Conservation (phyloP, 768 basidiomycete species). For the Pholiota molesta region DNA sequence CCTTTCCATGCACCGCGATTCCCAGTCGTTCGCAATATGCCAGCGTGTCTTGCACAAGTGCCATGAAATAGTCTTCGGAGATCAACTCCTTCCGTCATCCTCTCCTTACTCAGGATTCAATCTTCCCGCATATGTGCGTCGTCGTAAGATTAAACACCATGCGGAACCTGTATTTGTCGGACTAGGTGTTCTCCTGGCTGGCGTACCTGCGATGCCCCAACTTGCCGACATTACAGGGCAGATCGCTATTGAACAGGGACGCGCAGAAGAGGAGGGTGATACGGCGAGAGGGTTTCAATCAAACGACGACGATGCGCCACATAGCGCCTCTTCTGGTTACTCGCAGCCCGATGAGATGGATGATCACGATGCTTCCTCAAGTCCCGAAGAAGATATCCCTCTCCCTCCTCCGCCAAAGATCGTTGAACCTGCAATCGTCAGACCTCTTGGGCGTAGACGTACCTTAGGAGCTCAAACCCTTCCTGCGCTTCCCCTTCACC, state of each 20-base stretch:
- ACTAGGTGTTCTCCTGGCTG: constrained; percentile 79
- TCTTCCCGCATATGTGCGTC: constrained; percentile 50
- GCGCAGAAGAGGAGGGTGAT: constrained; percentile 63
- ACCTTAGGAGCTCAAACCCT: constrained; percentile 76
- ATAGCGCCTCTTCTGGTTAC: constrained; percentile 20
- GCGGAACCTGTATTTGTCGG: constrained; percentile 81
- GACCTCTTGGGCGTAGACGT: constrained; percentile 37
- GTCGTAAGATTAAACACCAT: constrained; percentile 73
- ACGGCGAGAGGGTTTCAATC: constrained; percentile 52
- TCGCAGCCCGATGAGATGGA: constrained; percentile 45
- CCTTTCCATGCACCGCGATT: constrained; percentile 62
- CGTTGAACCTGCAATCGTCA: not conserved
- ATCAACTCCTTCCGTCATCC: constrained; percentile 67
- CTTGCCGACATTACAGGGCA: constrained; percentile 77
- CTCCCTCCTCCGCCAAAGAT: constrained; percentile 13
- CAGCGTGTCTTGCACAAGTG: constrained; percentile 89
- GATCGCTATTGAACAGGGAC: constrained; percentile 89
- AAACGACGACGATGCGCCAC: constrained; percentile 46
- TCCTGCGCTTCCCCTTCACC: constrained; percentile 69
- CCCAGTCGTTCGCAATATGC: constrained; percentile 86
- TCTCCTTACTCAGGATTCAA: constrained; percentile 70
- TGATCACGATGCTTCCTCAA: constrained; percentile 41
- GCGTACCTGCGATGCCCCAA: constrained; percentile 73
- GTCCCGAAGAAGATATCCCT: constrained; percentile 31
- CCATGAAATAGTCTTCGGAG: constrained; percentile 95